Conservation (phyloP, 805 yeast genomes). For the Candida ascalaphidarum region DNA sequence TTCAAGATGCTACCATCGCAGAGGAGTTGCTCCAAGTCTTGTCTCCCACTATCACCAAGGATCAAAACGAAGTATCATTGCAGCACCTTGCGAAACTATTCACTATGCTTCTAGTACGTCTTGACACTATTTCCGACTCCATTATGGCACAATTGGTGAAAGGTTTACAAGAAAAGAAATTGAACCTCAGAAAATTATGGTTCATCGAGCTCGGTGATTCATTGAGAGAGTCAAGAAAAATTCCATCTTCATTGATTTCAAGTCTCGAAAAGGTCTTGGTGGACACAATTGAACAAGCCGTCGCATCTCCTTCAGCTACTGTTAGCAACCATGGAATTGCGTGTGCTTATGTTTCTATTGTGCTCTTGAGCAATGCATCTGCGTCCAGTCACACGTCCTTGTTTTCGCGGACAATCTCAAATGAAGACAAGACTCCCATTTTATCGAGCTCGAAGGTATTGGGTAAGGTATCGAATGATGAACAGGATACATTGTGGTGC, state of each 20-base stretch:
- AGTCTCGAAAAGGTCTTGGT: conserved; percentile 14
- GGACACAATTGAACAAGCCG: conserved; percentile 33
- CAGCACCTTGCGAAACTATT: conserved; percentile 40
- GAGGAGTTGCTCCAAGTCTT: too few relatives aligned
- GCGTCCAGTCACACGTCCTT: too few relatives aligned
- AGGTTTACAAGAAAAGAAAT: conserved; percentile 60
- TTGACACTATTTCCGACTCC: conserved; percentile 19
- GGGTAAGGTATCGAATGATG: conserved; percentile 11
- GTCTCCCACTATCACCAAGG: too few relatives aligned
- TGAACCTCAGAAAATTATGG: conserved; percentile 63
- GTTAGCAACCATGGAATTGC: conserved; percentile 43
- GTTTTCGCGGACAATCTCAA: conserved; percentile 1
- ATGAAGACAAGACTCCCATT: conserved; percentile 40
- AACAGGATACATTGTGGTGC: too few relatives aligned
- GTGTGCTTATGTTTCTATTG: conserved; percentile 45
- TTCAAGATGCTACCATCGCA: too few relatives aligned
- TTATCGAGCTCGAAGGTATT: conserved; percentile 39
- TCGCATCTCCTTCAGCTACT: conserved; percentile 44
- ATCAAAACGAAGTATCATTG: conserved; percentile 64
- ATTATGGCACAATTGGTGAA: conserved; percentile 10
- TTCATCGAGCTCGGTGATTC: conserved; percentile 37
- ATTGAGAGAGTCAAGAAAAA: too few relatives aligned
- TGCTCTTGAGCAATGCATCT: conserved; percentile 10
- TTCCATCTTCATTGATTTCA: too few relatives aligned
- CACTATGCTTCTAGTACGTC: conserved; percentile 38